These are phyloP conservation scores for Zalaria obscura DNA, from an alignment of 2,329 filamentous ascomycete genomes.

Conservation along the genomic window DNA sequence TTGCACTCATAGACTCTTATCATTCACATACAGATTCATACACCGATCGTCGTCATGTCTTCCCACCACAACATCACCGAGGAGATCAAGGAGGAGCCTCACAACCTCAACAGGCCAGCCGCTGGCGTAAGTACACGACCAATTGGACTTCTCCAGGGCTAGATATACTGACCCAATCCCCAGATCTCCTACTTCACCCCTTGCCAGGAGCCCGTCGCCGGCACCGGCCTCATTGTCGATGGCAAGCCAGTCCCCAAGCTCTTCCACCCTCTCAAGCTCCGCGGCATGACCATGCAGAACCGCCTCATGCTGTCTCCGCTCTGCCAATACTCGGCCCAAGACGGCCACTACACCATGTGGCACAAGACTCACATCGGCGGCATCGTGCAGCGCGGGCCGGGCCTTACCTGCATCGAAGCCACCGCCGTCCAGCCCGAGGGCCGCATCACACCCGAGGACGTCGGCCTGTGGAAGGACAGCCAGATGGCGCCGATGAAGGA, in stretches of 20 bases:
- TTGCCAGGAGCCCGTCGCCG: constrained; percentile 29
- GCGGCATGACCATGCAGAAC: constrained; percentile 51
- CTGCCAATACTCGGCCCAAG: constrained; percentile 52
- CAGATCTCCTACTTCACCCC: constrained; percentile 34
- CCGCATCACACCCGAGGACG: constrained; percentile 68
- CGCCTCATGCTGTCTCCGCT: constrained; percentile 50
- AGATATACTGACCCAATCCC: not conserved
- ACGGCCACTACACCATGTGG: constrained; percentile 66
- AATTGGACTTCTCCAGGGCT: too few relatives aligned
- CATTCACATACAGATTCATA: too few relatives aligned
- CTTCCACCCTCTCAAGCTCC: constrained; percentile 42
- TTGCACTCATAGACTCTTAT: too few relatives aligned
- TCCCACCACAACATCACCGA: constrained; percentile 17
- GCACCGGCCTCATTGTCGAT: constrained; percentile 30
- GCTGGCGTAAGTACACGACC: constrained; percentile 20
- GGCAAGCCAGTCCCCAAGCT: constrained; percentile 41
- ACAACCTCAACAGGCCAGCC: constrained; percentile 26
- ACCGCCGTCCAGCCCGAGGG: constrained; percentile 62
- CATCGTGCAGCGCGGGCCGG: constrained; percentile 62
- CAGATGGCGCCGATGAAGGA: constrained; percentile 60
- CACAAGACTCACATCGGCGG: constrained; percentile 73
- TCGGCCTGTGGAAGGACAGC: constrained; percentile 70
- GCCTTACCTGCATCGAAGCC: constrained; percentile 63
- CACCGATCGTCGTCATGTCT: constrained; percentile 4
- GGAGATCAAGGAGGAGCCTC: constrained; percentile 15